phyloP scores from a whole-genome alignment of 352 stramenopile genomes.

The Chrysophaeum taylorii region DNA sequence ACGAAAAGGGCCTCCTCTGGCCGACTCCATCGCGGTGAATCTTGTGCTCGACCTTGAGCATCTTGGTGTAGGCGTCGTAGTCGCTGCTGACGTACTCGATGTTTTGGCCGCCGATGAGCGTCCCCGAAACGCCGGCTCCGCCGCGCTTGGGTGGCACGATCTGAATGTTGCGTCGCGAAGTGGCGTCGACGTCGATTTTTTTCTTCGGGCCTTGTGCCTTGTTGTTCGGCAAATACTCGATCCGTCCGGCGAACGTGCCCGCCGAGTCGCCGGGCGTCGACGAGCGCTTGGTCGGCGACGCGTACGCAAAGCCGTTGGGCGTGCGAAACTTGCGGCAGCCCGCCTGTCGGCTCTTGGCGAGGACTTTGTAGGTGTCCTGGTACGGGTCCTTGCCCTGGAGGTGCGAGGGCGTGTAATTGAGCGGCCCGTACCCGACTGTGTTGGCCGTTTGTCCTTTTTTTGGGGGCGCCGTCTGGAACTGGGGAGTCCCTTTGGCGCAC shows the following conservation, averaged over 20 bases:
- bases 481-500: background rate
- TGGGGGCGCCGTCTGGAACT: background rate
- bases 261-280: background rate
- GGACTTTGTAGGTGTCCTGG: background rate
- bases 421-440: background rate
- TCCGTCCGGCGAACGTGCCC: background rate
- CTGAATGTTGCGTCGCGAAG: background rate
- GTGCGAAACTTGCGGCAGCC: background rate
- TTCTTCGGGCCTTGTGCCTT: background rate
- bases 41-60: background rate
- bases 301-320: slow-evolving; percentile 1
- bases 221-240: background rate
- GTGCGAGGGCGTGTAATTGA: background rate
- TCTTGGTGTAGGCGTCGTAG: background rate
- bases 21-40: background rate
- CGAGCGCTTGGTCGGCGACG: background rate
- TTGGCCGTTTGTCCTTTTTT: slow-evolving; percentile 9
- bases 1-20: background rate
- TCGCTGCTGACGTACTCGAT: background rate
- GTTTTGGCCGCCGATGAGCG: background rate
- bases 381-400: background rate
- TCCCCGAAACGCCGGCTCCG: background rate
- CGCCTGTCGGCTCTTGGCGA: background rate
- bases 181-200: background rate
- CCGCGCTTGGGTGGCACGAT: background rate